phyloP scores from a whole-genome alignment of 1,139 yeast species.

The Lodderomyces pseudojiufengensis region DNA sequence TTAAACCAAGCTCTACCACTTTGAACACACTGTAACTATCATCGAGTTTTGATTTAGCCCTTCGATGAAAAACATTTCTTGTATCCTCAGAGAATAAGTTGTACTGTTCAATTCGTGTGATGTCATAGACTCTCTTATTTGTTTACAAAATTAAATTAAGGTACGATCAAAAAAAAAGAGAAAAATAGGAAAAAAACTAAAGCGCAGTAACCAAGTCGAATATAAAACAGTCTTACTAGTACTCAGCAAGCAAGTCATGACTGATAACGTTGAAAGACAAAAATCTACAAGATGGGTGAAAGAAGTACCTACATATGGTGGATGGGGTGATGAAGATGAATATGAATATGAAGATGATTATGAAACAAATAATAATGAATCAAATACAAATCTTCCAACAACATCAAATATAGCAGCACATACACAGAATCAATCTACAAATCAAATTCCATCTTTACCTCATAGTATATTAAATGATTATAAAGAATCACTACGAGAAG shows the following conservation, averaged over 20 bases:
- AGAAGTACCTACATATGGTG: constrained; percentile 53
- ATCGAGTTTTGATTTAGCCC: no score
- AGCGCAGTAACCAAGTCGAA: no score
- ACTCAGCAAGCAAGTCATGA: constrained; percentile 18
- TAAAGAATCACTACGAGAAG: neutral
- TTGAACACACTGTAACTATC: no score
- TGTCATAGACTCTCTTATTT: no score
- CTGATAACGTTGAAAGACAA: constrained; percentile 50
- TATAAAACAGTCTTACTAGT: no score
- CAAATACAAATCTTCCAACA: neutral
- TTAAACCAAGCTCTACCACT: no score
- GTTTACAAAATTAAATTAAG: no score
- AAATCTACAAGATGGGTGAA: constrained; percentile 65
- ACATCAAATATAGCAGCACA: neutral
- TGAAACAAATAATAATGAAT: constrained; percentile 7
- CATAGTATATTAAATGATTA: neutral
- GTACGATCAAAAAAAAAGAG: no score
- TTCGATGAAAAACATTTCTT: no score
- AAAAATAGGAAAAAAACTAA: no score
- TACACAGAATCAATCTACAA: neutral
- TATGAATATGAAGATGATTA: constrained; percentile 10
- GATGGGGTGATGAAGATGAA: constrained; percentile 47
- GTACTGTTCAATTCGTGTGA: no score
- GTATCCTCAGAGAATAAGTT: no score
- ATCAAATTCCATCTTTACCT: constrained; percentile 8